A percentile compares a stretch with the other conserved stretches of the same genome.
Conservation (phyloP, 768 basidiomycete genomes). For the Trametes coccinea region DNA sequence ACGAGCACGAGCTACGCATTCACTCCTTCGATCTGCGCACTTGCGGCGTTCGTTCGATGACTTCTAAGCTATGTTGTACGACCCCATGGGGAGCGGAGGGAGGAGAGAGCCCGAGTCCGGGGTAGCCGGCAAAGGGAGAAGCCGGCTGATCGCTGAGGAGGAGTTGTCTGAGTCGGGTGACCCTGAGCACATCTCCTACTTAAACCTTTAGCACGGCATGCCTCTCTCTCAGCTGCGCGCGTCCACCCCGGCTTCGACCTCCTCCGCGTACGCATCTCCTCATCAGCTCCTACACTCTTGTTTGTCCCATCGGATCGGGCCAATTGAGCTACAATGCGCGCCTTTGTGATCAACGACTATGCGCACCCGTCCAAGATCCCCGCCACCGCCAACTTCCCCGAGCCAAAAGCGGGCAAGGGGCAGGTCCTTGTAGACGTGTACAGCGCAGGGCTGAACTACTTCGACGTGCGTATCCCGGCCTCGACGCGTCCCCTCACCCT, state of each 20-base stretch:
- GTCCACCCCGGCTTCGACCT: neutral
- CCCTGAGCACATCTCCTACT: neutral
- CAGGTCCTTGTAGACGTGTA: slow-evolving; percentile 55
- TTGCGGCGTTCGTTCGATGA: too few species aligned
- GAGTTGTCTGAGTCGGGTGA: neutral
- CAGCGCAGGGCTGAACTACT: slow-evolving; percentile 54
- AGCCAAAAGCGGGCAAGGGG: slow-evolving; percentile 39
- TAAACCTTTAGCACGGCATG: neutral
- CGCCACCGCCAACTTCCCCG: slow-evolving; percentile 38
- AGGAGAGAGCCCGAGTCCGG: neutral
- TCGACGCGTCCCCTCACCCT: too few species aligned
- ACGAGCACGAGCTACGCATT: too few species aligned
- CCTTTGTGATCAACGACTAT: slow-evolving; percentile 70
- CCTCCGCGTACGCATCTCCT: neutral
- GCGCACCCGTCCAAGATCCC: slow-evolving; percentile 47
- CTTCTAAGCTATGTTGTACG: too few species aligned
- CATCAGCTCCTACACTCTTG: neutral
- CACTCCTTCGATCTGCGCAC: too few species aligned
- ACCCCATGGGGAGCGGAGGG: slow-evolving; percentile 6
- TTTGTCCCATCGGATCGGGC: neutral
- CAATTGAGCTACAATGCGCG: slow-evolving; percentile 58
- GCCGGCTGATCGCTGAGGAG: slow-evolving; percentile 1
- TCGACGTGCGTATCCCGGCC: slow-evolving; percentile 33
- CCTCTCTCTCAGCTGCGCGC: neutral
- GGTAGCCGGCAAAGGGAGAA: slow-evolving; percentile 1